Evolutionary conservation across 2,329 filamentous ascomycete genomes (phyloP).

Genomic region (Penicillium sp.): DNA sequence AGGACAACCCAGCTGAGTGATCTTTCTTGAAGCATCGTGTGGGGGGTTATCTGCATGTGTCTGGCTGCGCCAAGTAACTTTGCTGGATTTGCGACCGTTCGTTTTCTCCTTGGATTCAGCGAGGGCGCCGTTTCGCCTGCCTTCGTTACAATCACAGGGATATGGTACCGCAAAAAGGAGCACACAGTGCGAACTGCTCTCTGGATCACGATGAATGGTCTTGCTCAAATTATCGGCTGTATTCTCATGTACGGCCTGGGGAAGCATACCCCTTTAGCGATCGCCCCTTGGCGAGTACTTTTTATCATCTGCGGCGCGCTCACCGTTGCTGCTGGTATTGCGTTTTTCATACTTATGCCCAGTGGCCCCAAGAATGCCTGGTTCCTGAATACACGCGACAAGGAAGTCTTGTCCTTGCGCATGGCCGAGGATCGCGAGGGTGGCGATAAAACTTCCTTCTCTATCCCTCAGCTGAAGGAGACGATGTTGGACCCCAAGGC

Average conservation of each 20-base stretch:
- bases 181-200: conserved; percentile 24
- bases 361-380: conserved; percentile 52
- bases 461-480: conserved; percentile 49
- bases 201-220: conserved; percentile 53
- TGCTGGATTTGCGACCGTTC: conserved; percentile 44
- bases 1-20: neutral
- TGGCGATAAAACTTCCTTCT: conserved; percentile 52
- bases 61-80: conserved; percentile 49
- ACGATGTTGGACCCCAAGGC: conserved; percentile 50
- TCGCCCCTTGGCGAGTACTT: conserved; percentile 53
- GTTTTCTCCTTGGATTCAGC: conserved; percentile 50
- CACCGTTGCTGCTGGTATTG: conserved; percentile 48
- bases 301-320: conserved; percentile 57
- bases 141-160: conserved; percentile 52
- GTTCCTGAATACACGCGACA: conserved; percentile 53
- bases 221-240: conserved; percentile 52
- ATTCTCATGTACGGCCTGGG: conserved; percentile 59
- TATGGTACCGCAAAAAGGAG: conserved; percentile 48
- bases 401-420: conserved; percentile 44
- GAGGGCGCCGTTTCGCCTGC: conserved; percentile 53
- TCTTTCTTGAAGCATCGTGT: conserved; percentile 39
- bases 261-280: conserved; percentile 43
- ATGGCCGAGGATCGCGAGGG: conserved; percentile 45
- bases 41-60: conserved; percentile 51
- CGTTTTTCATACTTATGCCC: conserved; percentile 50